phyloP scores from a whole-genome alignment of 108 stramenopile genomes.

The Stephanodiscus minutulus region DNA sequence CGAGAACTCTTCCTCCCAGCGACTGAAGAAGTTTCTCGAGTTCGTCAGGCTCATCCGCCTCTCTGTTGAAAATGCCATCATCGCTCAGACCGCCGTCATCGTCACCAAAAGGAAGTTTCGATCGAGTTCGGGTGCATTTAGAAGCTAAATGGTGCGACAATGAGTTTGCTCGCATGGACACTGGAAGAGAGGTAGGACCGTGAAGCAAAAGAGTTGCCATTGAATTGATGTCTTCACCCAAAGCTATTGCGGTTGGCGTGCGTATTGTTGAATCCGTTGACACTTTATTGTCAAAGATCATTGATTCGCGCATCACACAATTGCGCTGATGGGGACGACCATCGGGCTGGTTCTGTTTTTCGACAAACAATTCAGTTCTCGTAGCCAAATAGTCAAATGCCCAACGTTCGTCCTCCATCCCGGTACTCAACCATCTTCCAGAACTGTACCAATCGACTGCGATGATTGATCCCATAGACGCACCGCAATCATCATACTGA shows the following conservation, averaged over 20 bases:
- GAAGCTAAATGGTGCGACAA: constrained; percentile 25
- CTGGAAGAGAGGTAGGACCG: constrained; percentile 33
- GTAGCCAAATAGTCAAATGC: constrained; percentile 43
- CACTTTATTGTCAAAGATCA: constrained; percentile 34
- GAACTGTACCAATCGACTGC: constrained; percentile 49
- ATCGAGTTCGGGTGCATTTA: constrained; percentile 25
- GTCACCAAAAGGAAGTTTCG: constrained; percentile 2
- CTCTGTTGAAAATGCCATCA: background rate
- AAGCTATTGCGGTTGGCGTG: constrained; percentile 23
- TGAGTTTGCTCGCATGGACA: constrained; percentile 27
- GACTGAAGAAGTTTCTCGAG: constrained; percentile 15
- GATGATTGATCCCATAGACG: constrained; percentile 31
- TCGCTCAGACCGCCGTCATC: background rate
- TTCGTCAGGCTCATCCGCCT: constrained; percentile 7
- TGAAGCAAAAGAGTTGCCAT: constrained; percentile 45
- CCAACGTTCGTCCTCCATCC: constrained; percentile 48
- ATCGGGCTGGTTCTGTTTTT: constrained; percentile 10
- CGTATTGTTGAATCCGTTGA: background rate
- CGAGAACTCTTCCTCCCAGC: constrained; percentile 28
- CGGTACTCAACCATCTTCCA: constrained; percentile 31
- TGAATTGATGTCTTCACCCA: constrained; percentile 38
- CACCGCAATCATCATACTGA: constrained; percentile 5
- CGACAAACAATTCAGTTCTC: constrained; percentile 37
- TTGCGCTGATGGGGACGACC: background rate
- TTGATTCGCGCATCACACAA: constrained; percentile 32